A percentile compares a stretch with the other conserved stretches of the same genome.
Conservation (phyloP, 2,329 filamentous ascomycete genomes). For the Hymenoscyphus scutula region DNA sequence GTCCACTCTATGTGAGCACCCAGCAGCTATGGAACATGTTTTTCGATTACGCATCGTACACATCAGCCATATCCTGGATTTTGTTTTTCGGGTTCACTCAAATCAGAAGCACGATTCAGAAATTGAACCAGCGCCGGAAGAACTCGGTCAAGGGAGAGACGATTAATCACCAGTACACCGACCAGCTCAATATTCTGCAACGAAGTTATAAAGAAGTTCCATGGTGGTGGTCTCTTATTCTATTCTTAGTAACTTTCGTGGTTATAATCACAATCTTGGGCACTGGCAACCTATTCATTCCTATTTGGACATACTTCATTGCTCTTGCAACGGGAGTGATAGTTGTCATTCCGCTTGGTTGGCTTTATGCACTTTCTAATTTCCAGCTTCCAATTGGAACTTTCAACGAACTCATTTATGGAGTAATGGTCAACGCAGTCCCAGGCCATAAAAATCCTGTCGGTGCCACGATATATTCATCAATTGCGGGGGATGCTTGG, state of each 20-base stretch:
- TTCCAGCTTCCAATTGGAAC: conserved; percentile 53
- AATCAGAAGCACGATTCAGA: conserved; percentile 45
- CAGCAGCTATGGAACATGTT: conserved; percentile 59
- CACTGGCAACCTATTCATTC: conserved; percentile 54
- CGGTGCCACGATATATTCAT: conserved; percentile 55
- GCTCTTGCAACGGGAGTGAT: conserved; percentile 55
- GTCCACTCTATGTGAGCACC: conserved; percentile 54
- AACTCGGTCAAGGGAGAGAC: conserved; percentile 29
- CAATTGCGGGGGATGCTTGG: conserved; percentile 61
- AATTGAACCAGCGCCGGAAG: conserved; percentile 41
- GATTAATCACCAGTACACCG: conserved; percentile 55
- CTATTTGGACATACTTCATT: conserved; percentile 59
- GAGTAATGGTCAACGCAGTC: conserved; percentile 55
- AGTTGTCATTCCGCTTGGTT: conserved; percentile 50
- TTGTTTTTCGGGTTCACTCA: conserved; percentile 52
- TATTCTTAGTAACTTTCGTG: conserved; percentile 50
- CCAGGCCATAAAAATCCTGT: conserved; percentile 53
- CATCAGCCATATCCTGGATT: conserved; percentile 58
- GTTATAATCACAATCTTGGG: conserved; percentile 52
- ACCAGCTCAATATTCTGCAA: conserved; percentile 57
- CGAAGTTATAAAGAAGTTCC: conserved; percentile 58
- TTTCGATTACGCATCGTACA: conserved; percentile 59
- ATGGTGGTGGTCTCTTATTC: conserved; percentile 53
- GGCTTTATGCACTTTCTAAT: conserved; percentile 60
- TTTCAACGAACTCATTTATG: conserved; percentile 59